Base-by-base conservation (phyloP, 768 basidiomycete species). In the Boletus eberwhitei region DNA sequence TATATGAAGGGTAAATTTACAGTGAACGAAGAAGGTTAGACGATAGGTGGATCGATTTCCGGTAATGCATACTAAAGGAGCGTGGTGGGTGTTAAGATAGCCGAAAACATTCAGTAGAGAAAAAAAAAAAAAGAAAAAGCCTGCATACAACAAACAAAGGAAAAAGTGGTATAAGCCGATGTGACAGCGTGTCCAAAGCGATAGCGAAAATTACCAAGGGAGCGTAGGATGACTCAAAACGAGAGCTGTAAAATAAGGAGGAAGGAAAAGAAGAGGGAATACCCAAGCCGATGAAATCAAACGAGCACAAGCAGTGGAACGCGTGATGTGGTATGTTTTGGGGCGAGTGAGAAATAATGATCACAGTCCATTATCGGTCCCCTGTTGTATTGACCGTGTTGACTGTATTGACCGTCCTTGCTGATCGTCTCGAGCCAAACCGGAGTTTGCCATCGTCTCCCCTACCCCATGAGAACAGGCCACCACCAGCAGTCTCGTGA, bases 381-480 rank as follows among this genome's bases (percentile, higher is more conserved):
- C 60, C 61, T 8, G 50, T 50, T 13, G 58, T 48, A 22, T 11
- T 38, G 26, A 44, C 40, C 5, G 58, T 61, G 11, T 45, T 60
- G 58, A 71, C 49, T 14, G 64, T 59, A 24, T 67, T 71, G 52
- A 69, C 70, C 37, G 75, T 74, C 65, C 66, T 78, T 36, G 70
- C 70, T n/a, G 79, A 80, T 60, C 89, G 79, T 57, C 81, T 75
- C 14, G 89, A 86, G 40, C 89, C 90, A 71, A 92, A 92, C 54
- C 88, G 81, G 57, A 85, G 77, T 63, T 84, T 86, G 17, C 85
- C 79, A 62, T 80, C 83, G 16, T 85, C 83, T 7, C 79, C 72
- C 31, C 82, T 75, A 6, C 79, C 82, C 83, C 84, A 85, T 0
- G 85, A 85, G 67, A 91, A 89, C 40, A 90, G 70, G 29, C 29